Conservation (phyloP, 345 rosid species). For the Gossypium arboreum region DNA sequence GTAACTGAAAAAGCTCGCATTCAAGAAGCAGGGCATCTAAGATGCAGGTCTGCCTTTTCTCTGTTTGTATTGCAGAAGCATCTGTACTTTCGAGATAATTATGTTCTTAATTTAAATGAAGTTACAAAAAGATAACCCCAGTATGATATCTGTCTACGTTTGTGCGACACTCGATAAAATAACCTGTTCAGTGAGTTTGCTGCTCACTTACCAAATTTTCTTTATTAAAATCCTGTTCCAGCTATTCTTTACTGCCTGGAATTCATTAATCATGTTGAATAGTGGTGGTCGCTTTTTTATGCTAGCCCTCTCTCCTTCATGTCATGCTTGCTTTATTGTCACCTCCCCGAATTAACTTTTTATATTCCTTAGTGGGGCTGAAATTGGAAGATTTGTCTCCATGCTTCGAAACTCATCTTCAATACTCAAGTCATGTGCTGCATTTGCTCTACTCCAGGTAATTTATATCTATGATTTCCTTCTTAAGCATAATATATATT, state of each 20-base stretch:
- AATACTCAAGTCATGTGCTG: constrained; percentile 71
- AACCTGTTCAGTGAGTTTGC: background rate
- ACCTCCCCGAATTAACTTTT: constrained; percentile 9
- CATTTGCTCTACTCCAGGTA: constrained; percentile 85
- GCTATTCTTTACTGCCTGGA: background rate
- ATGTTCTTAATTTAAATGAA: background rate
- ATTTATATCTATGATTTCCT: background rate
- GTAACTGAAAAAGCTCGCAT: constrained; percentile 86
- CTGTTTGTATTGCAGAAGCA: background rate
- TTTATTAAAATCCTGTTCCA: background rate
- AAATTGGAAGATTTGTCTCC: constrained; percentile 73
- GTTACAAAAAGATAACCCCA: background rate
- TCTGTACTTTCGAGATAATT: background rate
- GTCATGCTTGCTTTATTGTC: too few relatives aligned
- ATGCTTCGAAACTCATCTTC: constrained; percentile 66
- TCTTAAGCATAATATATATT: too few relatives aligned
- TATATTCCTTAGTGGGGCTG: constrained; percentile 56
- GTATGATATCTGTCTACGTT: background rate
- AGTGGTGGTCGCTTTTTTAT: background rate
- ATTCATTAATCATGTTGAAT: background rate
- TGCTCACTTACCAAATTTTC: background rate
- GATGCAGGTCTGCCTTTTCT: constrained; percentile 69
- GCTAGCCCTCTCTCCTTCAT: background rate
- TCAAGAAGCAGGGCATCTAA: constrained; percentile 90
- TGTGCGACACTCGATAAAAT: background rate